phyloP scores from a whole-genome alignment of 768 basidiomycete species.

The Suillus subluteus region DNA sequence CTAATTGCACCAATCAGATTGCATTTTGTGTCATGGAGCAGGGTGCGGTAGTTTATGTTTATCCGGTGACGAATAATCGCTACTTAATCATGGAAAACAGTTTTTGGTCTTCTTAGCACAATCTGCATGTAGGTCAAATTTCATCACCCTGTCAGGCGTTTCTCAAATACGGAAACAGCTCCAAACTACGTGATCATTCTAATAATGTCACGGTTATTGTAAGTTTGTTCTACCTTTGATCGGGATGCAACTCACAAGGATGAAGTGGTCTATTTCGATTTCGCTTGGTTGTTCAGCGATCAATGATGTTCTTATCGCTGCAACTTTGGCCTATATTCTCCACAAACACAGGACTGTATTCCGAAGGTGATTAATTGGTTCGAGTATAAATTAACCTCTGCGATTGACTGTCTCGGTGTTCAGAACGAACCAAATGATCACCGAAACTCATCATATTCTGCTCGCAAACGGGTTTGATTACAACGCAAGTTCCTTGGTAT shows the following conservation, averaged over 20 bases:
- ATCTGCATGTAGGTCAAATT: not conserved
- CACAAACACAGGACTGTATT: slow-evolving; percentile 13
- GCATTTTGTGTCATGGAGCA: not conserved
- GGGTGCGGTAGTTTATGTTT: not conserved
- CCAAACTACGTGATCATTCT: not conserved
- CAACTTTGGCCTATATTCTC: slow-evolving; percentile 21
- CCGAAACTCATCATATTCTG: slow-evolving; percentile 21
- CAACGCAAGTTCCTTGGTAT: slow-evolving; percentile 19
- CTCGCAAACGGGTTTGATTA: slow-evolving; percentile 32
- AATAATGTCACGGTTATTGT: not conserved
- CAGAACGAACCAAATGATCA: slow-evolving; percentile 23
- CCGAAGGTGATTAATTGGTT: slow-evolving; percentile 14
- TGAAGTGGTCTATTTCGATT: slow-evolving; percentile 23
- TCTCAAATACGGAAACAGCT: not conserved
- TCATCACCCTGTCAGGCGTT: not conserved
- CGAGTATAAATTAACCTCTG: not conserved
- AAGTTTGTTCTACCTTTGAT: not conserved
- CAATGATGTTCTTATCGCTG: slow-evolving; percentile 28
- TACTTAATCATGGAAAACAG: not conserved
- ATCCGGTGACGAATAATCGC: no score
- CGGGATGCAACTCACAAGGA: not conserved
- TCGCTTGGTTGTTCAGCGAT: slow-evolving; percentile 29
- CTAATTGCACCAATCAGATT: not conserved
- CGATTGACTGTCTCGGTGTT: not conserved
- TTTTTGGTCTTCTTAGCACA: not conserved